These are phyloP conservation scores for Ambispora gerdemannii DNA, from an alignment of 192 early-diverging fungal genomes.

Conservation along the genomic window DNA sequence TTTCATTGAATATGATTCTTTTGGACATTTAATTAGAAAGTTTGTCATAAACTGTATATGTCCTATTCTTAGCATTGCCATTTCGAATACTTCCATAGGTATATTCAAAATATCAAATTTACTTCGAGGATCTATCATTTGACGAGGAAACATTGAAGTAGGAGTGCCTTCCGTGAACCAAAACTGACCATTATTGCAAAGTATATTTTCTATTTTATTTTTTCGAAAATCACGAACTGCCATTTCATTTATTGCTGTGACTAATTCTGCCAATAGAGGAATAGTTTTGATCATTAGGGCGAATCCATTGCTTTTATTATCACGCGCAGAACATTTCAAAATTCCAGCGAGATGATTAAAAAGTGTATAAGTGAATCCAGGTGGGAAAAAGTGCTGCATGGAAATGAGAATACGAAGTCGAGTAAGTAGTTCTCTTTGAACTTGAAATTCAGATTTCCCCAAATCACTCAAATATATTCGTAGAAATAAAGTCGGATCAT, in stretches of 20 bases:
- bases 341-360: conserved; percentile 57
- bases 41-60: conserved; percentile 57
- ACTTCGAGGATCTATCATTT: conserved; percentile 27
- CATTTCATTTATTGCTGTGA: conserved; percentile 50
- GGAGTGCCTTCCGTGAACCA: conserved; percentile 53
- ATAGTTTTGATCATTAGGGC: conserved; percentile 42
- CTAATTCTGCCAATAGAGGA: conserved; percentile 49
- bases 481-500: conserved; percentile 54
- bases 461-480: conserved; percentile 52
- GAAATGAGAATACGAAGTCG: conserved; percentile 45
- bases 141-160: conserved; percentile 47
- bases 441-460: conserved; percentile 35
- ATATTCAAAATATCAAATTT: conserved; percentile 41
- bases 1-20: conserved; percentile 50
- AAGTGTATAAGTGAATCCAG: conserved; percentile 47
- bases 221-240: conserved; percentile 53
- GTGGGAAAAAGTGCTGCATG: conserved; percentile 48
- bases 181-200: conserved; percentile 48
- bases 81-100: conserved; percentile 44
- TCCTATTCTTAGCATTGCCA: conserved; percentile 49
- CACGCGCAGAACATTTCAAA: conserved; percentile 53
- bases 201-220: conserved; percentile 55
- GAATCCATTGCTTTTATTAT: conserved; percentile 40
- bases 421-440: conserved; percentile 40
- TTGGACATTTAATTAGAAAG: conserved; percentile 48